Evolutionary conservation across 257 asterid species (phyloP).

Genomic region (Thymus mandschuricus): DNA sequence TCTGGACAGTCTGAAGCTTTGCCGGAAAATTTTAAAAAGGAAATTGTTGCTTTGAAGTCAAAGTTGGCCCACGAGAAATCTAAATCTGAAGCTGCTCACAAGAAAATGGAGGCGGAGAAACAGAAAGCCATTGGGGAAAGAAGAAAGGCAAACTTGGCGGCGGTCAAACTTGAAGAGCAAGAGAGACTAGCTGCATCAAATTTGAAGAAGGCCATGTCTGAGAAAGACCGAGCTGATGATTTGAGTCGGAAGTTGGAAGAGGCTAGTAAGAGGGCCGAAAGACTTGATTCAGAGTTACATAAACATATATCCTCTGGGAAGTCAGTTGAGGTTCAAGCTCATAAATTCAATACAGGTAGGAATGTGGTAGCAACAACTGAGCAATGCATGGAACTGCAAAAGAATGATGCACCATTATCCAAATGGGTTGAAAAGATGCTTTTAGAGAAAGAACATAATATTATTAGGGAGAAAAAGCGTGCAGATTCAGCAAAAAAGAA

Average conservation of each 20-base stretch:
- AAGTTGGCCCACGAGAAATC: slow-evolving; percentile 48
- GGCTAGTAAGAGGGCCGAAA: slow-evolving; percentile 45
- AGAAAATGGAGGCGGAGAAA: slow-evolving; percentile 61
- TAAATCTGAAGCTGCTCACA: slow-evolving; percentile 57
- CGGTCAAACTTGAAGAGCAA: slow-evolving; percentile 55
- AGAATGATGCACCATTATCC: slow-evolving; percentile 34
- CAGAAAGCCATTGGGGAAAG: slow-evolving; percentile 56
- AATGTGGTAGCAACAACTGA: slow-evolving; percentile 28
- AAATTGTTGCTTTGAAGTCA: slow-evolving; percentile 51
- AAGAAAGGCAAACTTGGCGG: slow-evolving; percentile 59
- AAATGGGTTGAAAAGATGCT: slow-evolving; percentile 45
- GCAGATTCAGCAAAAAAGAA: slow-evolving; percentile 59
- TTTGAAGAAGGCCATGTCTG: slow-evolving; percentile 61
- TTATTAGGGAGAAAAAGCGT: slow-evolving; percentile 46
- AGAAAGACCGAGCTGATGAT: slow-evolving; percentile 58
- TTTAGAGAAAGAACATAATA: slow-evolving; percentile 45
- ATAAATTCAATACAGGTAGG: slow-evolving; percentile 32
- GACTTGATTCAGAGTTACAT: slow-evolving; percentile 49
- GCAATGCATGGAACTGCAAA: slow-evolving; percentile 30
- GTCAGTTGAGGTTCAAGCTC: slow-evolving; percentile 34
- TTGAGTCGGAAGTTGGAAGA: slow-evolving; percentile 61
- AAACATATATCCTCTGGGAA: slow-evolving; percentile 40
- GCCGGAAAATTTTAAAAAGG: slow-evolving; percentile 55
- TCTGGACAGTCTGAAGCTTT: slow-evolving; percentile 40
- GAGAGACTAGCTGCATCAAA: slow-evolving; percentile 51